Evolutionary conservation across 23 red algal species (phyloP).

Genomic region (Gracilaria gracilis): DNA sequence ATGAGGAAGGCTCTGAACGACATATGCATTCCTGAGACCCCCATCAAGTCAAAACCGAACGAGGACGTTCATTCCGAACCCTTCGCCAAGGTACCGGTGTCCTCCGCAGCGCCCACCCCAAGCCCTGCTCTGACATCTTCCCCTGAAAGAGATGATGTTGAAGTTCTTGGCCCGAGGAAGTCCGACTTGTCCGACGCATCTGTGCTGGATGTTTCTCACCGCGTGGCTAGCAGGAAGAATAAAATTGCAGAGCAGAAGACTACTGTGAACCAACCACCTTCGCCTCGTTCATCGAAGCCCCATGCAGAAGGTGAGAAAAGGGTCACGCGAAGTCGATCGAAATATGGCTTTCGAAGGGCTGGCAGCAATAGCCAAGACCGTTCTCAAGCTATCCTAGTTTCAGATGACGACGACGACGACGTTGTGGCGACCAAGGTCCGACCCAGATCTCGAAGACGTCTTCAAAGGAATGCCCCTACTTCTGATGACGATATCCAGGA

Average conservation of each 20-base stretch:
- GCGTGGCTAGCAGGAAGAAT: neutral
- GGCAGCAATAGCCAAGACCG: neutral
- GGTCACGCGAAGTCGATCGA: conserved; percentile 16
- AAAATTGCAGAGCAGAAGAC: neutral
- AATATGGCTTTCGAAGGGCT: neutral
- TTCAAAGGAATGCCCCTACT: conserved; percentile 6
- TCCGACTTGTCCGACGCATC: conserved; percentile 9
- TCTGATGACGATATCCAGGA: conserved; percentile 23
- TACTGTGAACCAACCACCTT: neutral
- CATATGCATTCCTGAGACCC: conserved; percentile 13
- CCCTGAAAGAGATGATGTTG: neutral
- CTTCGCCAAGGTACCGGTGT: neutral
- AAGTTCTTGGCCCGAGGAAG: neutral
- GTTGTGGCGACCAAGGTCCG: neutral
- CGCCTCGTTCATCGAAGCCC: neutral
- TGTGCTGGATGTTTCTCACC: conserved; percentile 6
- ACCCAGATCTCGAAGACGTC: neutral
- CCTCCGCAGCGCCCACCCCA: neutral
- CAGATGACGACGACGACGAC: conserved; percentile 14
- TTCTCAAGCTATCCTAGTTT: neutral
- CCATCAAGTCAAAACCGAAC: neutral
- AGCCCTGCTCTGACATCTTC: conserved; percentile 10
- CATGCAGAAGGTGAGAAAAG: neutral
- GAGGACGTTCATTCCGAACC: neutral
- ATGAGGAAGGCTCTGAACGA: neutral